Conservation (phyloP, 2,329 filamentous ascomycete genomes). For the Aspergillus alliaceus region DNA sequence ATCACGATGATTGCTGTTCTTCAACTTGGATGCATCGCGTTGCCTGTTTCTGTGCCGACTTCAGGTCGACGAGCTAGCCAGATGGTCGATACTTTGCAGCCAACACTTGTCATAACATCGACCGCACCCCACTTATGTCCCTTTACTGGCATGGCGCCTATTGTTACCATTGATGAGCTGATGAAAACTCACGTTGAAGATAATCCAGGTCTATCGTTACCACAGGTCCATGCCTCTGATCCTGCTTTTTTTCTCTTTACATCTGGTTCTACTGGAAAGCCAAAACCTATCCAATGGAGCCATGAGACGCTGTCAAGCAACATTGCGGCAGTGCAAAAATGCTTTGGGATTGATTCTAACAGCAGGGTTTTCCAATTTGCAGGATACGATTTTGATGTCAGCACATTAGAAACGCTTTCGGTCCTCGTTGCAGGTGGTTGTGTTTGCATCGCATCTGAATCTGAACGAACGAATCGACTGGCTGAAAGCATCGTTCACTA, state of each 20-base stretch:
- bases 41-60: background rate
- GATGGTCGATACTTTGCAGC: background rate
- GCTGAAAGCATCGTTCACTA: background rate
- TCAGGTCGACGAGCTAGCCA: background rate
- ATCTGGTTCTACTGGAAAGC: background rate
- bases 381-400: background rate
- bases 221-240: background rate
- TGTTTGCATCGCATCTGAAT: background rate
- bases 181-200: background rate
- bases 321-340: background rate
- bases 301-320: background rate
- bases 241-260: background rate
- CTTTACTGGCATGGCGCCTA: background rate
- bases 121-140: background rate
- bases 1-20: constrained; percentile 9
- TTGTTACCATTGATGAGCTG: background rate
- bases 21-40: background rate
- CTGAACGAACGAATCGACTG: background rate
- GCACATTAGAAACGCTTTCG: background rate
- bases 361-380: background rate
- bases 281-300: background rate
- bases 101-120: background rate
- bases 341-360: background rate
- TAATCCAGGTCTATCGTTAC: background rate
- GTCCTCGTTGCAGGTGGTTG: background rate